Evolutionary conservation across 1,139 yeast species (phyloP).

Genomic region (Nakaseomyces sp.): DNA sequence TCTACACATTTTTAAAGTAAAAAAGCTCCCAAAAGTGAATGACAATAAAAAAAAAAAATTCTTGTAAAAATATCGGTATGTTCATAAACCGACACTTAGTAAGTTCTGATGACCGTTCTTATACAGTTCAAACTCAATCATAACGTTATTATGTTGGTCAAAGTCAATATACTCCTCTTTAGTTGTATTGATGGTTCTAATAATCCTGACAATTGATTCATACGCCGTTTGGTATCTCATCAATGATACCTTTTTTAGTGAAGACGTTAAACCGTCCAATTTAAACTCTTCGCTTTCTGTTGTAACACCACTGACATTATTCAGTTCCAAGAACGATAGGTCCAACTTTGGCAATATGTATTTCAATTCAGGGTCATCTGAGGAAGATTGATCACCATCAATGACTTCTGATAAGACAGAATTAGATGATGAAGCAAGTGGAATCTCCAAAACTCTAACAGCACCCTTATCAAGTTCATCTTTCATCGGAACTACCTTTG

Average conservation of each 20-base stretch:
- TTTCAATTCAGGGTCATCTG: background rate
- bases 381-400: constrained; percentile 2
- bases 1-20: no score
- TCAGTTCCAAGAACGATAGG: background rate
- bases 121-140: constrained; percentile 4
- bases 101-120: constrained; percentile 4
- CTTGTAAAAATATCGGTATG: background rate
- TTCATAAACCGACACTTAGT: background rate
- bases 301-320: background rate
- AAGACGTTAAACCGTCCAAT: background rate
- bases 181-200: constrained; percentile 14
- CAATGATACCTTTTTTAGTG: constrained; percentile 1
- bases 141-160: background rate
- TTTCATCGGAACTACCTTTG: background rate
- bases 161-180: constrained; percentile 5
- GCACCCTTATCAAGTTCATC: constrained; percentile 3
- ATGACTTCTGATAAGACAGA: background rate
- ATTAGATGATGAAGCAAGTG: constrained; percentile 1
- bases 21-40: background rate
- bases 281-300: background rate
- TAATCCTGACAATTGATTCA: constrained; percentile 5
- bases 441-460: constrained; percentile 2
- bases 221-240: constrained; percentile 7
- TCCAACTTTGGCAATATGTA: background rate
- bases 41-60: background rate